Base-by-base conservation (phyloP, 495 filamentous ascomycete genomes). In the Hypoxylon perforatum region DNA sequence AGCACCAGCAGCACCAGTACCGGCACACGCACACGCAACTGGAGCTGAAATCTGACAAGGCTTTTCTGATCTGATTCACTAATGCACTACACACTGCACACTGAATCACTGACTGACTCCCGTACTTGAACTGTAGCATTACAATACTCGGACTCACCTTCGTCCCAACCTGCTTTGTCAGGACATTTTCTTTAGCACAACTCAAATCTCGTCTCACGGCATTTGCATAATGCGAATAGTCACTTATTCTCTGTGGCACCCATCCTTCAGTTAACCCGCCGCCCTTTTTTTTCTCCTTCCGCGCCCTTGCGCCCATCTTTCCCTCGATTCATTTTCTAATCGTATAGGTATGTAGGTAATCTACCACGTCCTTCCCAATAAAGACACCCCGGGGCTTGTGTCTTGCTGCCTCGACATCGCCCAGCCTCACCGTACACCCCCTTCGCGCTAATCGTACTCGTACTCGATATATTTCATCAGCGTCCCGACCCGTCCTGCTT, bases 201-300 rank as follows among this genome's bases (percentile, higher is more conserved):
- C 54, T 63, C 52, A 58, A 61, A 55, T 65, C 61, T 69, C 63
- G 67, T 73, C 64, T 73, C 63, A 73, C 69, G 71, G 72, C 72
- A 72, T 65, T 67, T 69, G 66, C 69, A 75, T 69, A 62, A 75
- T 75, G 72, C 69, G 66, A 75, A 67, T 70, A 68, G 61, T 70
- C 63, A 66, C 67, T 69, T 75, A 73, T 73, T 58, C 45, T 67
- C 61, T 66, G 72, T 73, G 72, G 72, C 72, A 72, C 67, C 67
- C 72, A 69, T 68, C 72, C 47, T 73, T 75, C 23, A 73, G 66
- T 75, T 73, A 63, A 64, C 72, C 35, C 21, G 55, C 58, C 49
- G 57, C 54, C 51, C 64, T 63, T 38, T 56, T 39, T 42, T 42
- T 42, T n/a, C 39, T 42, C 28, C 23, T 9, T 49, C 49, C 45